Conservation (phyloP, 257 asterid species). For the Capsicum rhomboideum region DNA sequence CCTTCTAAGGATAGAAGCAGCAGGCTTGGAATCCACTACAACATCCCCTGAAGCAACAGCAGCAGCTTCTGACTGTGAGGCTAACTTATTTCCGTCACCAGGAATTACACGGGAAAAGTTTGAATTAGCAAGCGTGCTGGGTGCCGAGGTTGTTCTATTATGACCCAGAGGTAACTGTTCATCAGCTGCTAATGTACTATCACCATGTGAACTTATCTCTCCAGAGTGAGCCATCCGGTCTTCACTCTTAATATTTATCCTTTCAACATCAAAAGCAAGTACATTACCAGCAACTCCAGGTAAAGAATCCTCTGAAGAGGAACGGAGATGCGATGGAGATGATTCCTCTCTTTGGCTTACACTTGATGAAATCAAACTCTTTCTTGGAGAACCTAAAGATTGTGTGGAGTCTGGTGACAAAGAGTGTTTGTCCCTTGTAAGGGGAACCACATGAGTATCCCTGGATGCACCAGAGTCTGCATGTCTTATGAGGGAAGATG, state of each 20-base stretch:
- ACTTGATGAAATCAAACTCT: conserved; percentile 25
- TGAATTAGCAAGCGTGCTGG: conserved; percentile 49
- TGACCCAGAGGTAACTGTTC: conserved; percentile 37
- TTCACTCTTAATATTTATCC: conserved; percentile 37
- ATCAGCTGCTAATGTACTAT: conserved; percentile 25
- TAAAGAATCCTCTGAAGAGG: conserved; percentile 50
- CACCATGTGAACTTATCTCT: conserved; percentile 39
- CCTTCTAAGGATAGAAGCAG: conserved; percentile 36
- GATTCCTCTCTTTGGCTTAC: conserved; percentile 25
- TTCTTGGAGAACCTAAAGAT: conserved; percentile 38
- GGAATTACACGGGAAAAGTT: conserved; percentile 47
- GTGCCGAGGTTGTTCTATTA: conserved; percentile 46
- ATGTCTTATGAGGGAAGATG: conserved; percentile 50
- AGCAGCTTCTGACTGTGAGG: conserved; percentile 39
- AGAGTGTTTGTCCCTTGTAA: conserved; percentile 28
- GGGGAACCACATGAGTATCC: conserved; percentile 8
- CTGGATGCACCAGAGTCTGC: conserved; percentile 41
- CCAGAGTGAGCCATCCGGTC: conserved; percentile 55
- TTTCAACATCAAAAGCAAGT: conserved; percentile 32
- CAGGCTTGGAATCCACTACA: conserved; percentile 39
- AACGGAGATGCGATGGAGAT: conserved; percentile 51
- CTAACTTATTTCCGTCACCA: conserved; percentile 42
- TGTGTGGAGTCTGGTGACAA: conserved; percentile 31
- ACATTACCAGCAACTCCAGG: conserved; percentile 39
- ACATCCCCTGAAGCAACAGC: conserved; percentile 62